phyloP scores from a whole-genome alignment of 345 rosid species.

The Brassica juncea region DNA sequence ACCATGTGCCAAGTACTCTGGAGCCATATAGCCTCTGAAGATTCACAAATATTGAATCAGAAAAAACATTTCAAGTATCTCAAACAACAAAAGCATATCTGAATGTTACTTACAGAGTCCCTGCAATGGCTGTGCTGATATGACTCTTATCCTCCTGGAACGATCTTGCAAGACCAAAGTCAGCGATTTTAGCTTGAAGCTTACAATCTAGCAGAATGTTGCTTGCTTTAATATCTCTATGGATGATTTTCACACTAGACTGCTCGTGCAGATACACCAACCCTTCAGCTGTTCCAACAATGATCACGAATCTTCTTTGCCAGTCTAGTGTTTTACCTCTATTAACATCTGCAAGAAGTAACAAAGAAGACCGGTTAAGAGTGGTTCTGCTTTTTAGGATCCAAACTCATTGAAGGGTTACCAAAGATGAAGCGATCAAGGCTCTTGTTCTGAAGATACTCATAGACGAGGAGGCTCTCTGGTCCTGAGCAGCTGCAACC shows the following conservation, averaged over 20 bases:
- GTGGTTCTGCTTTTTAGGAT: too few relatives aligned
- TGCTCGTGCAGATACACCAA: slow-evolving; percentile 81
- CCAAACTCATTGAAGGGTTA: slow-evolving; percentile 12
- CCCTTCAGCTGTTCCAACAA: slow-evolving; percentile 87
- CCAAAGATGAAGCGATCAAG: slow-evolving; percentile 85
- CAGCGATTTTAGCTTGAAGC: slow-evolving; percentile 90
- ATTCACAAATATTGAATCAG: slow-evolving; percentile 16
- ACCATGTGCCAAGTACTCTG: slow-evolving; percentile 88
- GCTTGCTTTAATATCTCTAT: slow-evolving; percentile 91
- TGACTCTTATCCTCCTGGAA: slow-evolving; percentile 91
- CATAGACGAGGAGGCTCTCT: slow-evolving; percentile 93
- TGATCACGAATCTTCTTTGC: slow-evolving; percentile 63
- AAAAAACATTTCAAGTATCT: neutral
- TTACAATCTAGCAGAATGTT: slow-evolving; percentile 76
- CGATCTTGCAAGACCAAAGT: slow-evolving; percentile 92
- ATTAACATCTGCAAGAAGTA: slow-evolving; percentile 51
- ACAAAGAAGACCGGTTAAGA: neutral
- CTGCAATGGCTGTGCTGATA: slow-evolving; percentile 97
- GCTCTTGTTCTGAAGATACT: slow-evolving; percentile 78
- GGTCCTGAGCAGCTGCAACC: slow-evolving; percentile 96
- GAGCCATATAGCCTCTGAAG: slow-evolving; percentile 95
- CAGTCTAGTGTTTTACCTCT: slow-evolving; percentile 68
- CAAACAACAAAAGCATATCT: neutral
- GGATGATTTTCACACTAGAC: slow-evolving; percentile 66
- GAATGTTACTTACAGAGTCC: slow-evolving; percentile 70